These are phyloP conservation scores for Populus hybrid DNA, from an alignment of 441 rosid species.

Conservation along the genomic window DNA sequence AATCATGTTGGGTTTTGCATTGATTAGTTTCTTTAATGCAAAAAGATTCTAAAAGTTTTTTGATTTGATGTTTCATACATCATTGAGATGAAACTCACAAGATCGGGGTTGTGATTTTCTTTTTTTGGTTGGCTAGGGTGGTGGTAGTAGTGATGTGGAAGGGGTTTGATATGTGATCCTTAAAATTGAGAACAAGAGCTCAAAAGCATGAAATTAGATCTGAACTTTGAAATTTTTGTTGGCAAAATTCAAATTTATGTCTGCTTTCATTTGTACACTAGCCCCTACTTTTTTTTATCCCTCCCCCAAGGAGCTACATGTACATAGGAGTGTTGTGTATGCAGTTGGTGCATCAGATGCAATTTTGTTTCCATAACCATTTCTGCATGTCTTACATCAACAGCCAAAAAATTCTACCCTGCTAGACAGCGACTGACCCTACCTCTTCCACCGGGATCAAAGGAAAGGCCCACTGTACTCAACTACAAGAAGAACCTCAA, in stretches of 20 bases:
- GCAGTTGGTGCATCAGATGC: background rate
- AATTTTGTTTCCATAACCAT: slow-evolving; percentile 11
- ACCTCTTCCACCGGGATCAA: slow-evolving; percentile 73
- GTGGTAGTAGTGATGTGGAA: background rate
- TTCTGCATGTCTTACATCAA: slow-evolving; percentile 19
- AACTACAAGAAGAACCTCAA: slow-evolving; percentile 63
- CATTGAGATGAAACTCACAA: background rate
- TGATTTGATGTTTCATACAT: background rate
- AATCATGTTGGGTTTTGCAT: background rate
- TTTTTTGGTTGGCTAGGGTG: background rate
- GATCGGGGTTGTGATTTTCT: background rate
- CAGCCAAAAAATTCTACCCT: slow-evolving; percentile 86
- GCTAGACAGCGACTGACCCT: slow-evolving; percentile 96
- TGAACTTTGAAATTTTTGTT: background rate
- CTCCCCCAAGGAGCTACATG: background rate
- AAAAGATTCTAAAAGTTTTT: background rate
- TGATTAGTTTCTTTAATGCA: background rate
- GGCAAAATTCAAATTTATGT: background rate
- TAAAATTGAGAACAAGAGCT: background rate
- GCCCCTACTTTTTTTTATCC: background rate
- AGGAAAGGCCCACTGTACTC: slow-evolving; percentile 65
- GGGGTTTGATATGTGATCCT: too few relatives aligned
- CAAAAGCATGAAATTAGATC: background rate
- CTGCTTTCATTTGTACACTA: background rate
- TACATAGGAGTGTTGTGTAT: background rate